A percentile compares a stretch with the other conserved stretches of the same genome.
These are phyloP conservation scores for Sphagnurus paluster DNA, from an alignment of 1,284 basidiomycete species.

Conservation along the genomic window DNA sequence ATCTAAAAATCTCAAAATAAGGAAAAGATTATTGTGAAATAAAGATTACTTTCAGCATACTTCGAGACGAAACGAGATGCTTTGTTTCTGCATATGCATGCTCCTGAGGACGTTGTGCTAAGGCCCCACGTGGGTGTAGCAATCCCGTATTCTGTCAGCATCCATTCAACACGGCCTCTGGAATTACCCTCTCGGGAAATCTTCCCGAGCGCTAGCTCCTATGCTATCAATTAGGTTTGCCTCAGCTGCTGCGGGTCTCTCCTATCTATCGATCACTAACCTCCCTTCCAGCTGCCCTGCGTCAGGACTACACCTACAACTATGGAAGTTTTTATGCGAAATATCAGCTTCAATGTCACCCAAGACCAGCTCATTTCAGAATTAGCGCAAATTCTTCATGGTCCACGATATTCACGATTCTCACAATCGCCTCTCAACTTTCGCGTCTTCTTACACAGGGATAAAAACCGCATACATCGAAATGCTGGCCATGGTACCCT, in stretches of 20 bases:
- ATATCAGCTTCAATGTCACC: slow-evolving; percentile 36
- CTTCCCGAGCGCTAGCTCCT: background rate
- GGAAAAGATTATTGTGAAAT: too few species aligned
- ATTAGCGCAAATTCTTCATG: slow-evolving; percentile 48
- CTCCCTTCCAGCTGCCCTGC: too few species aligned
- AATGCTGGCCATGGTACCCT: slow-evolving; percentile 45
- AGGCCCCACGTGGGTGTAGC: background rate
- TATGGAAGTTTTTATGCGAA: slow-evolving; percentile 41
- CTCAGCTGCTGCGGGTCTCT: background rate
- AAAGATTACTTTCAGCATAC: too few species aligned
- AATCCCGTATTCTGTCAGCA: too few species aligned
- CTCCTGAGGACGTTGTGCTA: background rate
- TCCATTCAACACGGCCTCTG: background rate
- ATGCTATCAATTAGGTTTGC: too few species aligned
- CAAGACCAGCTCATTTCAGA: slow-evolving; percentile 34
- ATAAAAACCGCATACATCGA: slow-evolving; percentile 25
- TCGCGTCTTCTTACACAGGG: slow-evolving; percentile 44
- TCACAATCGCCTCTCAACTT: slow-evolving; percentile 45
- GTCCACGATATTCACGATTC: slow-evolving; percentile 33
- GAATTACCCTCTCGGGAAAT: background rate
- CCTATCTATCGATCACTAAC: background rate
- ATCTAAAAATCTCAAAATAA: too few species aligned
- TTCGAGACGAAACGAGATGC: too few species aligned
- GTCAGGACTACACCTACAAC: too few species aligned
- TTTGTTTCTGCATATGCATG: too few species aligned